Evolutionary conservation across 345 rosid species (phyloP).

Genomic region (Aethionema arabicum): DNA sequence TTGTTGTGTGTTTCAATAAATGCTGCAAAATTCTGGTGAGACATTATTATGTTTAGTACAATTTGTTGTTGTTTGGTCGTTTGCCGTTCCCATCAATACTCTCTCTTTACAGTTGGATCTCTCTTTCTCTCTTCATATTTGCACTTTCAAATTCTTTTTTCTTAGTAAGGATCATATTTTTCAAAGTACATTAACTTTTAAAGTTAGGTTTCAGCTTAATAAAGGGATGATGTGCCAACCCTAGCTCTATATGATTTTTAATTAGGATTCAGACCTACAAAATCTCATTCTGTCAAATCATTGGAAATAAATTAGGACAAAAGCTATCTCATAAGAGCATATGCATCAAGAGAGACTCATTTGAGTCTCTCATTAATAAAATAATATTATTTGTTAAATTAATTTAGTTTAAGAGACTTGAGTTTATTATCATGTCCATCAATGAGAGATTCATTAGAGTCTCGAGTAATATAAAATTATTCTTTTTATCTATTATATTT

Average conservation of each 20-base stretch:
- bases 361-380: too few relatives aligned
- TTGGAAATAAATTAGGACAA: too few relatives aligned
- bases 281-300: constrained; percentile 5
- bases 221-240: constrained; percentile 7
- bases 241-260: neutral
- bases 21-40: constrained; percentile 38
- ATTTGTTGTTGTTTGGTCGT: constrained; percentile 32
- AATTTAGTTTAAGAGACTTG: too few relatives aligned
- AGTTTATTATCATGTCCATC: too few relatives aligned
- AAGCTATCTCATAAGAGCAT: too few relatives aligned
- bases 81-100: constrained; percentile 37
- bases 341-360: too few relatives aligned
- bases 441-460: too few relatives aligned
- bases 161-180: too few relatives aligned
- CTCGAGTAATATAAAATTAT: too few relatives aligned
- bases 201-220: constrained; percentile 6
- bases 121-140: neutral
- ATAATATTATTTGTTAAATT: too few relatives aligned
- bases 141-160: neutral
- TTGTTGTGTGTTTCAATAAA: constrained; percentile 38
- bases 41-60: constrained; percentile 31
- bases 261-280: neutral
- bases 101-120: constrained; percentile 31
- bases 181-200: neutral
- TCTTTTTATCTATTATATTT: too few relatives aligned